Evolutionary conservation across 768 basidiomycete genomes (phyloP).

Genomic region (Rhodotorula paludigena): DNA sequence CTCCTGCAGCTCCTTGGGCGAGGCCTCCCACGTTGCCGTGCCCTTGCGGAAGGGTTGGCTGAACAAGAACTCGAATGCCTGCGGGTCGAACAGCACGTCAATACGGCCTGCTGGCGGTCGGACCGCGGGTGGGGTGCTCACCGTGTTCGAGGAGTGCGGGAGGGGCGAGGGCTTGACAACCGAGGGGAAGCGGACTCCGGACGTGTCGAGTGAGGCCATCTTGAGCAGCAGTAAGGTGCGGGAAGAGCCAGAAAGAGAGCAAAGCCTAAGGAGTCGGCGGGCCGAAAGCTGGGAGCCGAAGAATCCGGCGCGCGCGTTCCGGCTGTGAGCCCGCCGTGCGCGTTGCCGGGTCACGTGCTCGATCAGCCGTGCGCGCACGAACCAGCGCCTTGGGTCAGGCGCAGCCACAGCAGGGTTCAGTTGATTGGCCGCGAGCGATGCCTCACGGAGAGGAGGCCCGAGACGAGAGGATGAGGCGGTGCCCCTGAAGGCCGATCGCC

Average conservation of each 20-base stretch:
- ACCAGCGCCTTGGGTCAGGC: no score
- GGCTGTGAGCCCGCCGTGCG: no score
- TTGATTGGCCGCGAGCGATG: no score
- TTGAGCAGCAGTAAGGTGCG: background rate
- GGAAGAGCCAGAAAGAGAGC: background rate
- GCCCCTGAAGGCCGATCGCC: no score
- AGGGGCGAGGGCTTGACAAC: background rate
- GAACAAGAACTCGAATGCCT: conserved; percentile 38
- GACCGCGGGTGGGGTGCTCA: background rate
- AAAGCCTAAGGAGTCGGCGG: background rate
- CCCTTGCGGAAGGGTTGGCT: conserved; percentile 32
- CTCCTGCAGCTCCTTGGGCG: conserved; percentile 14
- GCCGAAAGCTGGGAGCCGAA: background rate
- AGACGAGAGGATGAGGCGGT: no score
- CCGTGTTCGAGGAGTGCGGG: conserved; percentile 23
- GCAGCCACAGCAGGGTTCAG: no score
- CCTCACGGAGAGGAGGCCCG: no score
- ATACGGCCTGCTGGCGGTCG: no score
- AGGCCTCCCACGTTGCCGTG: conserved; percentile 10
- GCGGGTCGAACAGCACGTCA: no score
- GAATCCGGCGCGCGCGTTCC: no score
- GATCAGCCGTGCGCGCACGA: no score
- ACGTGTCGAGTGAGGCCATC: conserved; percentile 14
- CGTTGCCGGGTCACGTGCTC: no score
- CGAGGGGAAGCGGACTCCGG: conserved; percentile 15